Evolutionary conservation across 768 basidiomycete species (phyloP), one percentile per base, ranked within the genome.

Genomic region (Boletus bicolor): DNA sequence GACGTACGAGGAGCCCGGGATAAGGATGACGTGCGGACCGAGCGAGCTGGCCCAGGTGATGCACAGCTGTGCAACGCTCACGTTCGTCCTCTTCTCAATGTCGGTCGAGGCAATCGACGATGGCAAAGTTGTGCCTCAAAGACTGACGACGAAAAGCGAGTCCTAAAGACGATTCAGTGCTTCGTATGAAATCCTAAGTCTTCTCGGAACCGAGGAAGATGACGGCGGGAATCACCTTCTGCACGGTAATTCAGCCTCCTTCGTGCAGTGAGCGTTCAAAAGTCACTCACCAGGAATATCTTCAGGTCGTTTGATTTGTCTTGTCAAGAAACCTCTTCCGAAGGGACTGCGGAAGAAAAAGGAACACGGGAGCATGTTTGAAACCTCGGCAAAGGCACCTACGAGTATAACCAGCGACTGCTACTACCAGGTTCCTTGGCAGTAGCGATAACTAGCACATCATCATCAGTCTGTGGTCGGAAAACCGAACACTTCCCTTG

Each of bases 361-460:
- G 2, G 14, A 47, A 35, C 14, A 47, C 7, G 32, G 21, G 19
- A 6, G 7, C 44, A 15, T 15, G 46, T 14, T 35, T 21, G 9
- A 14, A 24, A 37, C 6, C 0, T 37, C 36, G 5, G 8, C 44
- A 2, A 32, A 17, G 55, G 41, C 38, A 26, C 77, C 21, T 50
- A 80, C 78, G 82, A 80, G 62, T 87, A 87, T 87, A 87, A 37
- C 78, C 84, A n/a, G 80, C 64, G 17, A 86, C 76, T 11, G 82
- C 69, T 54, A 86, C 19, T 75, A 1, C 77, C 78, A 26, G 84
- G 76, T 61, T 83, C 81, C 43, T 72, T 65, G 12, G 81, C 78
- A 7, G 82, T 75, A 2, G 75, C 75, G 54, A 86, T 77, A 28
- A 84, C 84, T 73, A 38, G 17, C 35, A 36, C 4, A 21, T 21